Base-by-base conservation (phyloP, 1,284 basidiomycete genomes). In the Trichosporon sp. region DNA sequence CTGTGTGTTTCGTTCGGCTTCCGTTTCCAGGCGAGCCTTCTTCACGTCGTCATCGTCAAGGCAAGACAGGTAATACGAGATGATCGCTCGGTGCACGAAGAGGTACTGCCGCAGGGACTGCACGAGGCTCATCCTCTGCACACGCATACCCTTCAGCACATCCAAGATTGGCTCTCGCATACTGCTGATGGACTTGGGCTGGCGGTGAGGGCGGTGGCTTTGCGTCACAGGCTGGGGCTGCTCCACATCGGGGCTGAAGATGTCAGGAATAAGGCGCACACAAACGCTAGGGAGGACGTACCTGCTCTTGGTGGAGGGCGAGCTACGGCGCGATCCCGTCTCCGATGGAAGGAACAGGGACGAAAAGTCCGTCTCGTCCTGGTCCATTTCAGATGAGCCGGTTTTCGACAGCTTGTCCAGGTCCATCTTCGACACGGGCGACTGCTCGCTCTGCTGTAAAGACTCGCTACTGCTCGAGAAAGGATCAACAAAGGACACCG, bases 51-150 rank as follows among this genome's bases (percentile, higher is more conserved):
- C 89, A 77, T 92, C 89, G 75, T 94, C 92, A 60, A 91, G 85
- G 65, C 94, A 86, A 84, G 87, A 86, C 77, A 95, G 83, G 60
- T 90, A 89, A 32, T 92, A 90, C 78, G 92, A 90, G 67, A 95
- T 88, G 71, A 95, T 87, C 18, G 90, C 92, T 35, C 90, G 89
- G 78, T 95, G 92, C 31, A 93, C 91, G 79, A 95, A 95, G 25
- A 95, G 89, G 77, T 93, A 95, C 83, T 95, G 93, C 70, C 93
- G 85, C 76, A 95, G 82, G 77, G 90, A 93, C 85, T 94, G 93
- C 75, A 92, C 93, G 69, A 95, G 82, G 76, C 91, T 93, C 93
- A 95, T 95, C 64, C 93, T 85, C 83, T 95, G 93, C 78, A 93
- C 89, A 63, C 93, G 87, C 91, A 95, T 93, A 76, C 93, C 92